Evolutionary conservation across 768 basidiomycete genomes (phyloP).

Genomic region (Boletus rubropictus): DNA sequence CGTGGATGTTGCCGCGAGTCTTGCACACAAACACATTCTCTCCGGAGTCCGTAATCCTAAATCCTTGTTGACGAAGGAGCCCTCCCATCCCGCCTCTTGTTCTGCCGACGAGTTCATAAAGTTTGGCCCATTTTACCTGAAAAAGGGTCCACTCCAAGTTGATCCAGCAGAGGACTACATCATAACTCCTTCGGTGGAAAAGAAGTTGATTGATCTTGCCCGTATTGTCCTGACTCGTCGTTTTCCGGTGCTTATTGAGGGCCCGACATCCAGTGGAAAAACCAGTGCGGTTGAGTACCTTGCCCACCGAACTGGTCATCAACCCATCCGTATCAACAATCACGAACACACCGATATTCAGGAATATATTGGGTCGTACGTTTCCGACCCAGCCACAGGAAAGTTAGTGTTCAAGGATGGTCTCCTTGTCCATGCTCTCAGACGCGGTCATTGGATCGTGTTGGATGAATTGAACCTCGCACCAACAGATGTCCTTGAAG

Average conservation of each 20-base stretch:
- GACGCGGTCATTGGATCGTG: slow-evolving; percentile 94
- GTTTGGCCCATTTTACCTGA: slow-evolving; percentile 88
- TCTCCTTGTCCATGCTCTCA: slow-evolving; percentile 84
- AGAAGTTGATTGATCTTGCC: slow-evolving; percentile 91
- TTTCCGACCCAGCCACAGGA: slow-evolving; percentile 88
- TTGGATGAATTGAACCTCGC: slow-evolving; percentile 96
- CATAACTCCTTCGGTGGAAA: slow-evolving; percentile 91
- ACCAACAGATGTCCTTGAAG: slow-evolving; percentile 96
- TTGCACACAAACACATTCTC: slow-evolving; percentile 77
- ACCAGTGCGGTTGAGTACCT: slow-evolving; percentile 96
- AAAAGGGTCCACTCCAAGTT: slow-evolving; percentile 63
- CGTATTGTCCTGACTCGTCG: slow-evolving; percentile 82
- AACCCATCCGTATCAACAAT: slow-evolving; percentile 97
- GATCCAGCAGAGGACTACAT: slow-evolving; percentile 78
- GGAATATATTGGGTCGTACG: slow-evolving; percentile 95
- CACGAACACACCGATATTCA: slow-evolving; percentile 99
- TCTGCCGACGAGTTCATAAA: slow-evolving; percentile 60
- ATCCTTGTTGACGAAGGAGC: slow-evolving; percentile 69
- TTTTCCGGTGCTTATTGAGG: slow-evolving; percentile 95
- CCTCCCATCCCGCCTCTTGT: slow-evolving; percentile 44
- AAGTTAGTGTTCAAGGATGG: slow-evolving; percentile 95
- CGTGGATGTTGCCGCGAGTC: slow-evolving; percentile 52
- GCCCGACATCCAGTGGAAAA: slow-evolving; percentile 96
- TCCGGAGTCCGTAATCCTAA: slow-evolving; percentile 72
- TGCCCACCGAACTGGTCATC: slow-evolving; percentile 87